Conservation (phyloP, 2,329 filamentous ascomycete species). For the Dendryphion nanum region DNA sequence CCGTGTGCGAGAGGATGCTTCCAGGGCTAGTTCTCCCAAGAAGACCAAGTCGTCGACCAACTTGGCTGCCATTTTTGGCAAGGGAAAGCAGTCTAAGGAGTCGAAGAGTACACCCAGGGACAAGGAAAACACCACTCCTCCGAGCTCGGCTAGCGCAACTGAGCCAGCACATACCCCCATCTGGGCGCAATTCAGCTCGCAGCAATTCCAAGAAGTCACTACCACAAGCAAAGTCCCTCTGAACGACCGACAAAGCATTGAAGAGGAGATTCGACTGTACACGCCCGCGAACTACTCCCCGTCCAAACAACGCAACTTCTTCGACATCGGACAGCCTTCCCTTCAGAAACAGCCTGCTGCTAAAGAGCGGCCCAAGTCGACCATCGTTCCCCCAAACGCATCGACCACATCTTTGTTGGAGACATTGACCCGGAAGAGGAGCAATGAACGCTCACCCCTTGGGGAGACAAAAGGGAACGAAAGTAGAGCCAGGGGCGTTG, state of each 20-base stretch:
- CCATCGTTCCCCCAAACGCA: constrained; percentile 43
- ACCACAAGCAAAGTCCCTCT: constrained; percentile 45
- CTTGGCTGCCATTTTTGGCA: constrained; percentile 72
- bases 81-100: constrained; percentile 67
- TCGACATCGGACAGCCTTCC: constrained; percentile 50
- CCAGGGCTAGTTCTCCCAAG: constrained; percentile 47
- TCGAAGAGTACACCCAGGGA: constrained; percentile 59
- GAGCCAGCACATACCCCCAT: constrained; percentile 63
- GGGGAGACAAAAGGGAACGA: constrained; percentile 35
- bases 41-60: constrained; percentile 84
- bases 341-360: constrained; percentile 28
- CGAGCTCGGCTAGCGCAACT: constrained; percentile 46
- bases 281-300: constrained; percentile 61
- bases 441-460: constrained; percentile 31
- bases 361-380: constrained; percentile 53
- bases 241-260: constrained; percentile 44
- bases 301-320: constrained; percentile 62
- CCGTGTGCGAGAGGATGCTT: constrained; percentile 25
- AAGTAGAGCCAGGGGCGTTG: constrained; percentile 21
- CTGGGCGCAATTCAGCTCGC: constrained; percentile 70
- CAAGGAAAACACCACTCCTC: constrained; percentile 79
- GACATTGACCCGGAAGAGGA: constrained; percentile 38
- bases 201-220: constrained; percentile 26
- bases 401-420: constrained; percentile 43
- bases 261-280: constrained; percentile 58